Evolutionary conservation across 257 asterid species (phyloP), one percentile per base, ranked within the genome.

Genomic region (Nicotiana otophora): DNA sequence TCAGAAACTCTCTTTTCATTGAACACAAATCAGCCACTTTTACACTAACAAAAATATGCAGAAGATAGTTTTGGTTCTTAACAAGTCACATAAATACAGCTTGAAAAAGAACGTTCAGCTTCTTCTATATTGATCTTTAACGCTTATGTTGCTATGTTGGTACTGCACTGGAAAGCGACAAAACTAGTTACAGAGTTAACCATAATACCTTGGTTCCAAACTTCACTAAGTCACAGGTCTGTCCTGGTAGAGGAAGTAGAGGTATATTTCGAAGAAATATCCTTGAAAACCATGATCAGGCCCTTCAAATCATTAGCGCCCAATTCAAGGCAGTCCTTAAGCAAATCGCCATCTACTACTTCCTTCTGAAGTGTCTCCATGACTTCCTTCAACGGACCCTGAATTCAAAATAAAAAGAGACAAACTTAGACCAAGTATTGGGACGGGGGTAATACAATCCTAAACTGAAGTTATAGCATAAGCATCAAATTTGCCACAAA

Each of bases 321-420:
- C 88, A 95, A 60, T 86, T 90, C 97, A 55, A 95, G 90, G 84
- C 97, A 95, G 82, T 95, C 98, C 88, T 82, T 90, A 57, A 95
- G 87, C 64, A 95, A 81, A 64, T 86, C 97, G 77, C 97, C 97
- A 46, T 93, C 95, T 81, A 82, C 26, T 30, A 94, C 88, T 84
- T 95, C 97, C 78, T 85, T 87, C 88, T 89, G 93, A 82, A 92
- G 75, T 15, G 81, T 85, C 86, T 86, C 89, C 85, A 92, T 86
- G 48, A 88, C 53, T 46, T 92, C 95, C 83, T 88, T 85, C 83
- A 93, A 26, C 23, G 93, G 92, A 3, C 97, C 99, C 97, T 93
- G 91, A 31, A 42, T 84, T 88, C 67, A 82, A 81, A 87, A 12
- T 63, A 61, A 60, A 75, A 64, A 11, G 16, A 62, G n/a, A 67